A percentile compares a stretch with the other conserved stretches of the same genome.
Conservation (phyloP, 805 yeast genomes). For the Yarrowia bubula region DNA sequence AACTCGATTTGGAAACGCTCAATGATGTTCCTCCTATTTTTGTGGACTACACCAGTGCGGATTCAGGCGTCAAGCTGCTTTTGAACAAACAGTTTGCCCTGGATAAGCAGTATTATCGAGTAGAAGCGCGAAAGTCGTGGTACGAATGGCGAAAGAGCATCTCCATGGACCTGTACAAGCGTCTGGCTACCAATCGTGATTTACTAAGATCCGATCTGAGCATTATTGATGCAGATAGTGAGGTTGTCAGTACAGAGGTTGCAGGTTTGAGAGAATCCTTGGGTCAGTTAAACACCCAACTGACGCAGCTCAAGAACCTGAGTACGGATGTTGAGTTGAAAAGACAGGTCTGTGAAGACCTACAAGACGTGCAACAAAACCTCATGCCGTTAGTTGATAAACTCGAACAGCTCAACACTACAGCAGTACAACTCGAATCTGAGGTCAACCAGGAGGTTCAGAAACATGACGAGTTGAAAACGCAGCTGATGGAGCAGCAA, state of each 20-base stretch:
- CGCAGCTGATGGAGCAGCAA: background rate
- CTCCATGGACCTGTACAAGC: background rate
- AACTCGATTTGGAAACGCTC: conserved; percentile 7
- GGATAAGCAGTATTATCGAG: conserved; percentile 21
- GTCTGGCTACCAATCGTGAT: background rate
- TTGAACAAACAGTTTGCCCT: conserved; percentile 16
- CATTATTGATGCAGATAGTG: background rate
- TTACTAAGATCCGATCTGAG: background rate
- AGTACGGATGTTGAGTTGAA: conserved; percentile 18
- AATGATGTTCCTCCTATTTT: conserved; percentile 17
- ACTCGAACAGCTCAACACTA: conserved; percentile 1
- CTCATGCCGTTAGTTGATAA: background rate
- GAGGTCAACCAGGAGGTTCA: background rate
- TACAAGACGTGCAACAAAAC: background rate
- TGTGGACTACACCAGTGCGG: conserved; percentile 12
- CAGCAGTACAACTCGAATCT: background rate
- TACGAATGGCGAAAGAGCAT: conserved; percentile 22
- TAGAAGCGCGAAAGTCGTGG: conserved; percentile 8
- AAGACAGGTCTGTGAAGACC: background rate
- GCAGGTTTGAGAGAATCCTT: background rate
- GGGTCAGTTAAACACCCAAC: background rate
- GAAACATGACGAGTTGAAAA: background rate
- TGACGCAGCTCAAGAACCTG: background rate
- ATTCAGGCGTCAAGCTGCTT: background rate
- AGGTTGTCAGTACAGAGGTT: background rate